phyloP scores from a whole-genome alignment of 164 flowering plant species.

The Vitis vinifera region DNA sequence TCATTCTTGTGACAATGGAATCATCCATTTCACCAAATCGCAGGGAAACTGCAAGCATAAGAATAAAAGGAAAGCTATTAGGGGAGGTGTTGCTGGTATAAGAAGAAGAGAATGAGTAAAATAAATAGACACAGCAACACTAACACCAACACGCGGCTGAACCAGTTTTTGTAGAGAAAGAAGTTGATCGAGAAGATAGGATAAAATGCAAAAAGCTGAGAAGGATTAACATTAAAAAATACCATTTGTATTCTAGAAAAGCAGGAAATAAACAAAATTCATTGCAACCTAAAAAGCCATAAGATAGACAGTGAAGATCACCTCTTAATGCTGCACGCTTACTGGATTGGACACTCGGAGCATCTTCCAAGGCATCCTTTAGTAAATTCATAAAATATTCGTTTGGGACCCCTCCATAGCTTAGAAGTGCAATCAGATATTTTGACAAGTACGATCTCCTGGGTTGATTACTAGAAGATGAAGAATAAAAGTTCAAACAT shows the following conservation, averaged over 20 bases:
- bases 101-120: background rate
- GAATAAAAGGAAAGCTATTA: background rate
- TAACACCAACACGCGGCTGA: background rate
- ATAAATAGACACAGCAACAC: background rate
- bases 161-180: background rate
- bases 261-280: background rate
- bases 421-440: slow-evolving; percentile 54
- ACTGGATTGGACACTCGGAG: slow-evolving; percentile 27
- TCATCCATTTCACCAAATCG: slow-evolving; percentile 55
- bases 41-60: slow-evolving; percentile 45
- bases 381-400: slow-evolving; percentile 46
- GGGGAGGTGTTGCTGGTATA: background rate
- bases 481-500: slow-evolving; percentile 2
- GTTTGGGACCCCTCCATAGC: slow-evolving; percentile 68
- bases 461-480: slow-evolving; percentile 45
- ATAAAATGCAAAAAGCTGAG: background rate
- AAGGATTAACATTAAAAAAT: background rate
- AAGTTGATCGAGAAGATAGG: background rate
- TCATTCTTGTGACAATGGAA: slow-evolving; percentile 48
- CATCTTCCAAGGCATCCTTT: slow-evolving; percentile 44
- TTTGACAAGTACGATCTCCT: slow-evolving; percentile 43
- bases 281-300: background rate
- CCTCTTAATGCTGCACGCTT: slow-evolving; percentile 58
- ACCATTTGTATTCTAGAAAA: background rate
- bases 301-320: slow-evolving; percentile 9